Evolutionary conservation across 169 alveolate genomes (phyloP).

Genomic region (Plasmodium gallinaceum): DNA sequence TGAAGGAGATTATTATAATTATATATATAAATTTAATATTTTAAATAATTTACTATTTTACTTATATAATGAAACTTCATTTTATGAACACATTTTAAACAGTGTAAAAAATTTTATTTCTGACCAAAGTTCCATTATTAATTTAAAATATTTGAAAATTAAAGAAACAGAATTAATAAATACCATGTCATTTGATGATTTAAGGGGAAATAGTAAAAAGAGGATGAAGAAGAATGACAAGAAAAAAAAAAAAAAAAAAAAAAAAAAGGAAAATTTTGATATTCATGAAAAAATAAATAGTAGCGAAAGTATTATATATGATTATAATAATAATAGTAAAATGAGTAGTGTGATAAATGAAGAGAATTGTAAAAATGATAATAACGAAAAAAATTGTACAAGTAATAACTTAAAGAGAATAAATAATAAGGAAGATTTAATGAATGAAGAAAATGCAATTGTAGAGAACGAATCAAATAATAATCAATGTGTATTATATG

Average conservation of each 20-base stretch:
- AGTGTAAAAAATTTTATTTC: slow-evolving; percentile 23
- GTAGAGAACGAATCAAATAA: background rate
- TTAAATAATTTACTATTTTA: slow-evolving; percentile 27
- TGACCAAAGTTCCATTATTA: slow-evolving; percentile 17
- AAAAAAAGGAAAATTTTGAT: background rate
- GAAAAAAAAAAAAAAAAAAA: background rate
- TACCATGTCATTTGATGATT: background rate
- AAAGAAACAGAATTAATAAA: slow-evolving; percentile 10
- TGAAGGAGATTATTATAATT: slow-evolving; percentile 50
- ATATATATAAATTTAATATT: slow-evolving; percentile 20
- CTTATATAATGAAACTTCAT: slow-evolving; percentile 25
- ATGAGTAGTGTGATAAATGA: background rate
- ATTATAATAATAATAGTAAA: slow-evolving; percentile 1
- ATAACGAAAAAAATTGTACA: background rate
- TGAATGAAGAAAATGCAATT: background rate
- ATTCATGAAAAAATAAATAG: background rate
- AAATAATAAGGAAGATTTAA: background rate
- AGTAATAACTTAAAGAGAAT: background rate
- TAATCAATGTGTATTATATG: slow-evolving; percentile 13
- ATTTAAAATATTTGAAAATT: slow-evolving; percentile 26
- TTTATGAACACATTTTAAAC: slow-evolving; percentile 17
- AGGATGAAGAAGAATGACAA: background rate
- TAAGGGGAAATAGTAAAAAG: background rate
- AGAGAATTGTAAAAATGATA: background rate
- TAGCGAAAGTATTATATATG: background rate